Evolutionary conservation across 768 basidiomycete species (phyloP).

Genomic region (Pholiota molesta): DNA sequence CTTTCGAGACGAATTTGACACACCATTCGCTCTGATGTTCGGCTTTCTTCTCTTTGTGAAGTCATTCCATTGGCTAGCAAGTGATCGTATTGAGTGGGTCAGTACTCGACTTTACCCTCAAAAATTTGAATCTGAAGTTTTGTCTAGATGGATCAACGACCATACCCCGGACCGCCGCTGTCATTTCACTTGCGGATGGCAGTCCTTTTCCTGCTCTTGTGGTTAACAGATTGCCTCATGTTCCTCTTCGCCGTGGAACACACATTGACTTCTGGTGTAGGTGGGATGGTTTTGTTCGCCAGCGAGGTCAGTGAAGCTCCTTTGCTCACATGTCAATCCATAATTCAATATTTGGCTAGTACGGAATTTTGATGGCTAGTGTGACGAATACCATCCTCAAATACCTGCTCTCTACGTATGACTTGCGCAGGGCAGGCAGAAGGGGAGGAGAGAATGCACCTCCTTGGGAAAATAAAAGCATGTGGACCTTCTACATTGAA

Average conservation of each 20-base stretch:
- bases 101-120: slow-evolving; percentile 8
- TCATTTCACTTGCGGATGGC: slow-evolving; percentile 88
- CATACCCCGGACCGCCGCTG: slow-evolving; percentile 80
- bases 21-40: slow-evolving; percentile 93
- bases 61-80: slow-evolving; percentile 97
- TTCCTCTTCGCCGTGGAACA: slow-evolving; percentile 81
- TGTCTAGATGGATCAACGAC: slow-evolving; percentile 92
- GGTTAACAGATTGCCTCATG: slow-evolving; percentile 75
- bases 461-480: slow-evolving; percentile 97
- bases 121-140: slow-evolving; percentile 8
- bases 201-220: slow-evolving; percentile 72
- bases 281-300: slow-evolving; percentile 93
- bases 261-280: slow-evolving; percentile 76
- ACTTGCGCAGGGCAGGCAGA: slow-evolving; percentile 76
- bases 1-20: slow-evolving; percentile 93
- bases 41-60: slow-evolving; percentile 93
- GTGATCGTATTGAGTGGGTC: slow-evolving; percentile 96
- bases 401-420: slow-evolving; percentile 80
- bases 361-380: slow-evolving; percentile 85
- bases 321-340: slow-evolving; percentile 1
- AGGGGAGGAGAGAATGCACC: slow-evolving; percentile 85
- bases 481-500: slow-evolving; percentile 96
- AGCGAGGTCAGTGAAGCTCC: slow-evolving; percentile 68
- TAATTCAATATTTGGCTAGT: slow-evolving; percentile 49
- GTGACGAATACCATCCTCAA: slow-evolving; percentile 78